A percentile compares a stretch with the other conserved stretches of the same genome.
These are phyloP conservation scores for Cynanchum wilfordii DNA, from an alignment of 257 asterid genomes.

Conservation along the genomic window DNA sequence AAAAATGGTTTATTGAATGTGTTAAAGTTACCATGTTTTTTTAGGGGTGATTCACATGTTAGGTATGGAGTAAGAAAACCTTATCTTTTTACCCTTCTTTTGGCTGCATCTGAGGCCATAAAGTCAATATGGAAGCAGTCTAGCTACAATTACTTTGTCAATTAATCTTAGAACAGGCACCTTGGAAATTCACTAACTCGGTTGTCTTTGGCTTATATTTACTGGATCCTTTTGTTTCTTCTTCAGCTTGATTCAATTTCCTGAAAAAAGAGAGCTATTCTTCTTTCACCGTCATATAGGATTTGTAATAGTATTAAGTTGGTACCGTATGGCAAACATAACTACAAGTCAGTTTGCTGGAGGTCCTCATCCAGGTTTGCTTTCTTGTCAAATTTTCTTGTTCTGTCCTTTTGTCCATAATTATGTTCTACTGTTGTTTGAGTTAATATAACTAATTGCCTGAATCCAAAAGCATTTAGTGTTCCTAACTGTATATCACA, in stretches of 20 bases:
- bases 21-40: background rate
- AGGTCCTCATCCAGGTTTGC: constrained; percentile 57
- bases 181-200: background rate
- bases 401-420: background rate
- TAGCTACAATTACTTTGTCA: background rate
- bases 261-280: constrained; percentile 1
- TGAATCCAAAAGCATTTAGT: background rate
- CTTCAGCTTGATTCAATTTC: constrained; percentile 7
- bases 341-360: constrained; percentile 47
- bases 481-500: background rate
- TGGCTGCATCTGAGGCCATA: background rate
- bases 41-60: constrained; percentile 8
- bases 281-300: constrained; percentile 19
- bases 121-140: background rate
- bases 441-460: background rate
- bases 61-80: background rate
- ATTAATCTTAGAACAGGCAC: background rate
- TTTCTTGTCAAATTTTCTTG: constrained; percentile 9
- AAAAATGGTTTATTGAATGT: background rate
- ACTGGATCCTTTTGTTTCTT: background rate
- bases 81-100: background rate
- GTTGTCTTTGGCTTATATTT: background rate
- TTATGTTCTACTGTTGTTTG: background rate
- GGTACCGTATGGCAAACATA: constrained; percentile 55
- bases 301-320: constrained; percentile 22